Evolutionary conservation across 345 rosid species (phyloP), one percentile per base, ranked within the genome.

Genomic region (Populus nigra): DNA sequence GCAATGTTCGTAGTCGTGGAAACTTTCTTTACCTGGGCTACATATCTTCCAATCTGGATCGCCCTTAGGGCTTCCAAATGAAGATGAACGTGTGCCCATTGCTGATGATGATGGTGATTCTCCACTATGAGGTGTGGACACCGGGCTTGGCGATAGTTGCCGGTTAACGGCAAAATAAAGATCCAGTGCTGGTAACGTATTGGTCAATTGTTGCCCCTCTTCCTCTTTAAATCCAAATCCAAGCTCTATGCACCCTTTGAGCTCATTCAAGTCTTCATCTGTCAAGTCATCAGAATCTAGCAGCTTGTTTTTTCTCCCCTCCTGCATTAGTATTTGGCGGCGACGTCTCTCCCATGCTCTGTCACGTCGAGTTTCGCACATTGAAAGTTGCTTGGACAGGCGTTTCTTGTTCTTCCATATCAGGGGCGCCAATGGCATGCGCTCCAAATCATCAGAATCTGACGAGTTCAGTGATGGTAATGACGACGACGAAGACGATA

Each of bases 191-290:
- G 99, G 98, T 80, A 93, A 84, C 4, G 98, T 93, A 70, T 86
- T 89, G 68, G 93, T 87, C 4, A 93, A 76, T 17, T 82, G 80
- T 81, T 92, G 94, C 7, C 93, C 99, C 27, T 83, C 89, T 83
- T 91, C 93, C 65, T 96, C 99, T 7, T 89, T 90, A 79, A 96
- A 93, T 61, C 97, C 99, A 43, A 96, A 96, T 23, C 99, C 99
- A 16, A 95, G 91, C 86, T 96, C 99, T 43, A 96, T 96, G 66
- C 94, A 92, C 20, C 97, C 99, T 83, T 92, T 96, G 0, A 96
- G 88, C 84, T 96, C 98, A 62, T 85, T 76, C 79, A 93, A 71
- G 72, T 96, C 98, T 68, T 90, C 98, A 71, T 93, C 98, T 0
- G 98, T 93, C 82, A 96, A 85, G 27, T 81, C 87, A 8, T 83